Conservation (phyloP, 345 rosid species). For the Litchi chinensis region DNA sequence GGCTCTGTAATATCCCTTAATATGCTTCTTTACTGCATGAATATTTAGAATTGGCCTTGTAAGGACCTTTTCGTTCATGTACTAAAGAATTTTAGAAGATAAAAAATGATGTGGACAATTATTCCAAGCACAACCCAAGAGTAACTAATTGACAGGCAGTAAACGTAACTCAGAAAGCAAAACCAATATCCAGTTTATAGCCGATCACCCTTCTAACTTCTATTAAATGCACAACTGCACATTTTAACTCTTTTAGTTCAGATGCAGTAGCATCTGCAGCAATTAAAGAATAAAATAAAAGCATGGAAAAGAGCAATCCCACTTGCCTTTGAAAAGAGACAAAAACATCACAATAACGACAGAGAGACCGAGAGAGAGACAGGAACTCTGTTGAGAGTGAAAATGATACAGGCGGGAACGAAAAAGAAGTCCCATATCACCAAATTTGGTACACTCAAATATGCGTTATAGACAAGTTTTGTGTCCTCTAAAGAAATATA, state of each 20-base stretch:
- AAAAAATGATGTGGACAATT: neutral
- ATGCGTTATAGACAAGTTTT: no score
- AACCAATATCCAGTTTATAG: neutral
- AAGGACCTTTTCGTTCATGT: neutral
- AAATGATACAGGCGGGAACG: no score
- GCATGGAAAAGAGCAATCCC: conserved; percentile 8
- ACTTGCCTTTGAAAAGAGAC: conserved; percentile 54
- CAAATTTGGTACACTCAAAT: no score
- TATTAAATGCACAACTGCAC: neutral
- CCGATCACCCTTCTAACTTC: neutral
- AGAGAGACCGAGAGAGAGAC: neutral
- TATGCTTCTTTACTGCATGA: neutral
- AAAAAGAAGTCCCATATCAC: no score
- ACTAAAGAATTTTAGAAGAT: neutral
- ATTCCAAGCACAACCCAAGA: conserved; percentile 14
- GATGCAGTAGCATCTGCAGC: neutral
- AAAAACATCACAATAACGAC: conserved; percentile 54
- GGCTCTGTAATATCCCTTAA: neutral
- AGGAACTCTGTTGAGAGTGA: no score
- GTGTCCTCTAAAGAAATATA: no score
- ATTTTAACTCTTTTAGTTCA: conserved; percentile 3
- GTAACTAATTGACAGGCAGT: neutral
- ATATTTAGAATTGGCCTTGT: neutral
- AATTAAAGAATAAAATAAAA: conserved; percentile 10
- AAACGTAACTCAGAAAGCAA: conserved; percentile 10